Evolutionary conservation across 2,329 filamentous ascomycete species (phyloP).

Genomic region (Fusarium sp.): DNA sequence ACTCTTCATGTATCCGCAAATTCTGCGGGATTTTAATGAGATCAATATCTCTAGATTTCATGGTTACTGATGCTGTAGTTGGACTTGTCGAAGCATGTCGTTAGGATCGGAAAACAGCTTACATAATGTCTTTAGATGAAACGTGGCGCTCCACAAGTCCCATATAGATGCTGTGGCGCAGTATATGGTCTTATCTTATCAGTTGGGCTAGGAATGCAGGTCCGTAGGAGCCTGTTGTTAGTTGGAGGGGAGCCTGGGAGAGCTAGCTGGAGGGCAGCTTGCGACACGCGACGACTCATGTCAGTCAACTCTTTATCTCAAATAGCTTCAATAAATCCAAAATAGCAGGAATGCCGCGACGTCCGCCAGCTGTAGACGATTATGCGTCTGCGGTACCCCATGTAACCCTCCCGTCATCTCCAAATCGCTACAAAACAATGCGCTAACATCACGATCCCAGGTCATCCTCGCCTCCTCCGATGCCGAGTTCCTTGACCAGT

Average conservation of each 20-base stretch:
- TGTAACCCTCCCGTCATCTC: constrained; percentile 47
- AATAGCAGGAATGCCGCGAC: constrained; percentile 55
- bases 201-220: neutral
- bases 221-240: constrained; percentile 3
- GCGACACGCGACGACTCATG: constrained; percentile 35
- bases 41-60: neutral
- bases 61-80: neutral
- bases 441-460: constrained; percentile 57
- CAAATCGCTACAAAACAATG: neutral
- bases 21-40: neutral
- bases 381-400: constrained; percentile 60
- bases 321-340: constrained; percentile 16
- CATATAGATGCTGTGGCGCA: neutral
- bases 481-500: constrained; percentile 91
- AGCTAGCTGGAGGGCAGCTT: constrained; percentile 19
- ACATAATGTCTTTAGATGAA: neutral
- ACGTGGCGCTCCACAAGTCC: neutral
- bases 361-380: constrained; percentile 59
- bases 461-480: constrained; percentile 94
- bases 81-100: neutral
- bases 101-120: neutral
- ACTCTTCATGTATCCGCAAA: accelerated
- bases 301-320: constrained; percentile 19
- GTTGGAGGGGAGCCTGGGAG: constrained; percentile 15
- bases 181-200: neutral